Evolutionary conservation across 2,329 filamentous ascomycete species (phyloP).

Genomic region (Emericellopsis cladophorae): DNA sequence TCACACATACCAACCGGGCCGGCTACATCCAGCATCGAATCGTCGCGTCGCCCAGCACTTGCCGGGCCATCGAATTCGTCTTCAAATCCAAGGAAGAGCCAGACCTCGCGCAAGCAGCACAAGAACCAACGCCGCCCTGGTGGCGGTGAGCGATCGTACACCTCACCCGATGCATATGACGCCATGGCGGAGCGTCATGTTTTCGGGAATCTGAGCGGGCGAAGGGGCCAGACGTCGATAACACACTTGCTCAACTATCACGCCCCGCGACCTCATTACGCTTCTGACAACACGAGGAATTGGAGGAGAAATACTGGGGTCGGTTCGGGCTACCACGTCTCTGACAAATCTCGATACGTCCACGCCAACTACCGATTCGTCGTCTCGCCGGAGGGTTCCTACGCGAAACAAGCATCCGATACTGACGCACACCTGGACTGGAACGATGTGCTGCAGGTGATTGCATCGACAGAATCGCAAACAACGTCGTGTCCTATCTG

Average conservation of each 20-base stretch:
- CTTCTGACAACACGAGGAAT: conserved; percentile 37
- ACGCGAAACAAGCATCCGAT: conserved; percentile 68
- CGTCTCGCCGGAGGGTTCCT: conserved; percentile 70
- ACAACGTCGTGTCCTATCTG: conserved; percentile 87
- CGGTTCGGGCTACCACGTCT: conserved; percentile 79
- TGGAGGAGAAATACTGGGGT: conserved; percentile 65
- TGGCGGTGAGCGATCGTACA: conserved; percentile 18
- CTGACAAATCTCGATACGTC: conserved; percentile 81
- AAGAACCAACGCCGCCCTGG: conserved; percentile 66
- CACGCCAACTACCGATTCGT: conserved; percentile 98
- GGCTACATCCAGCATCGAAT: conserved; percentile 35
- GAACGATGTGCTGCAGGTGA: conserved; percentile 79
- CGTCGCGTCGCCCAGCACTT: conserved; percentile 31
- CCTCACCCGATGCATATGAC: conserved; percentile 62
- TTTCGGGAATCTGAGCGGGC: conserved; percentile 44
- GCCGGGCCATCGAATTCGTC: conserved; percentile 17
- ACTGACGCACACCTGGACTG: conserved; percentile 86
- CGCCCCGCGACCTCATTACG: conserved; percentile 57
- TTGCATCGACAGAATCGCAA: conserved; percentile 85
- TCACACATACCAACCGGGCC: conserved; percentile 25
- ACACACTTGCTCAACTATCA: conserved; percentile 93
- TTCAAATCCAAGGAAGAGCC: conserved; percentile 56
- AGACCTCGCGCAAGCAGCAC: conserved; percentile 69
- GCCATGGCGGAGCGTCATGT: conserved; percentile 66
- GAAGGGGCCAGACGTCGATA: conserved; percentile 91